Base-by-base conservation (phyloP, 257 asterid species). In the Nicotiana otophora region DNA sequence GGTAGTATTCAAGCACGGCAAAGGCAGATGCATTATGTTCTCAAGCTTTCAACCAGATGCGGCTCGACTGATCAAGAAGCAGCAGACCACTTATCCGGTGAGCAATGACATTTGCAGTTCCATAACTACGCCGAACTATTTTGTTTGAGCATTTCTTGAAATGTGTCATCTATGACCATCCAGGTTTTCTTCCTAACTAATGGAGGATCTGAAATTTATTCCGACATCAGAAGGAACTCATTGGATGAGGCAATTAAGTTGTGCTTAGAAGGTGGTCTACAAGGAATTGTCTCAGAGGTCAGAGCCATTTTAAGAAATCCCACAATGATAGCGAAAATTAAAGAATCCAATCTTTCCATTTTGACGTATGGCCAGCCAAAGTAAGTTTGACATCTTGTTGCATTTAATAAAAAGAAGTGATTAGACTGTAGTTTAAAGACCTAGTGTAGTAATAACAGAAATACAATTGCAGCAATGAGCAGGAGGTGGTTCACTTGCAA, bases 171-270 rank as follows among this genome's bases (percentile, higher is more conserved):
- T 70, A 70, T 42, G 31, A 53, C 11, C 34, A 9, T 31, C 20
- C 78, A 86, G 89, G 89, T 84, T 23, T 86, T 77, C 82, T 84
- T 87, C 88, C 86, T 84, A 8, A 82, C 86, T 4, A 85, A 87
- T 10, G 88, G 90, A 57, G 88, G 88, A 61, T 39, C 81, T 31
- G 88, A 85, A 74, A 68, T 76, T 46, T 85, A 84, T 6, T 17
- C 83, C 0, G 90, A 87, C 57, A 58, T 36, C n/a, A 75, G 86
- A 83, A 83, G 88, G 19, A 87, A 87, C 82, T 84, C 86, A 4
- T 64, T 83, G 11, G 88, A 76, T 1, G 88, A 83, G 82, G 88
- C 86, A 17, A 36, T 83, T 17, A 81, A 87, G 76, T 61, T 87
- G 17, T 85, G 88, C 83, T 26, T 85, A 39, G 82, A 15, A 36